Base-by-base conservation (phyloP, 2,329 filamentous ascomycete species). In the Penicillium griseofulvum region DNA sequence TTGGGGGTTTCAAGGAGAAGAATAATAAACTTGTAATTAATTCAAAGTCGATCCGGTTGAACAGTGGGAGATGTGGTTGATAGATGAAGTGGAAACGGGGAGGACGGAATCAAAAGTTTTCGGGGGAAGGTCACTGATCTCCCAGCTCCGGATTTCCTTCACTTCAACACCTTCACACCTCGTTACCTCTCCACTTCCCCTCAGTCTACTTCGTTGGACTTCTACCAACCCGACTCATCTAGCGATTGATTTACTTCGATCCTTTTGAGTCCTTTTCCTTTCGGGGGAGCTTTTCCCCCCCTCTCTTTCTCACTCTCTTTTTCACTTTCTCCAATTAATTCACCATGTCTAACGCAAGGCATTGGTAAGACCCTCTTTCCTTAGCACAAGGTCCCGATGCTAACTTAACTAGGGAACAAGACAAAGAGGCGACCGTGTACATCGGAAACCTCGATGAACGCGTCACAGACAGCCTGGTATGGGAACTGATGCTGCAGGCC, bases 381-480 rank as follows among this genome's bases (percentile, higher is more conserved):
- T 26, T 33, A 26, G 9, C 22, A 46, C 26, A 36, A 19, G 17
- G 10, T 5, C 14, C 9, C 17, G 24, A 3, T 39, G 44, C 60
- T 71, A 58, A 68, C 3, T 24, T 14, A 42, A 14, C n/a, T 63
- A 92, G 89, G 90, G 91, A 97, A 74, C 93, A 97, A 80, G 93
- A 97, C 77, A 97, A 97, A 76, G 93, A 97, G 77, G 91, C 91
- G 65, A 97, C 94, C 39, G 90, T 97, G 73, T 99, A 99, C 76
- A 90, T 97, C 65, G 94, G 94, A 71, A 97, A 97, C 75, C 91
- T 99, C 69, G 94, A 99, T 79, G 94, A 99, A 80, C 91, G 94
- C 74, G 90, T 94, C 63, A 88, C 88, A 44, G 91, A 96, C 71
- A 87, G 88, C 66, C 83, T 96, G 65, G 86, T 99, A 64, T 97